Conservation (phyloP, 768 basidiomycete genomes). For the Tylopilus cervinicoccineus region DNA sequence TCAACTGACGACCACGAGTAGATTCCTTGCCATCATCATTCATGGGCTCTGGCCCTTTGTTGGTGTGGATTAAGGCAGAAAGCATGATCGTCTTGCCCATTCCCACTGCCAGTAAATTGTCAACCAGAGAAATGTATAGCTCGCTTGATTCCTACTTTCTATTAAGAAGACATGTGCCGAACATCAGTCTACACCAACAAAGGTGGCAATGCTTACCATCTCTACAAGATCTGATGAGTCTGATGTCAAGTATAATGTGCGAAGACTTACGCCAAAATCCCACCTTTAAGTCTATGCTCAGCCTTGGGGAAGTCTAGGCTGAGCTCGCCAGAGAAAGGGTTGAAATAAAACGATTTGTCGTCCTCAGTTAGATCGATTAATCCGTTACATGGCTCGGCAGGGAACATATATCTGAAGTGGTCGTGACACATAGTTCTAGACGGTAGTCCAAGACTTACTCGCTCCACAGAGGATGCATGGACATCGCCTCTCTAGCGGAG, state of each 20-base stretch:
- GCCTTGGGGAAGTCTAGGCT: slow-evolving; percentile 81
- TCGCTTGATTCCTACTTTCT: slow-evolving; percentile 46
- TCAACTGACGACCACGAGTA: slow-evolving; percentile 52
- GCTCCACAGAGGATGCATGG: slow-evolving; percentile 94
- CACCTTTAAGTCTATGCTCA: slow-evolving; percentile 73
- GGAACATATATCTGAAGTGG: slow-evolving; percentile 65
- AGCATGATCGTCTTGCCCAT: slow-evolving; percentile 96
- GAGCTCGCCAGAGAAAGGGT: slow-evolving; percentile 87
- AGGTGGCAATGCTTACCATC: slow-evolving; percentile 29
- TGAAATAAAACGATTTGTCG: slow-evolving; percentile 82
- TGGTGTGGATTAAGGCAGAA: slow-evolving; percentile 83
- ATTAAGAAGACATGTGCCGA: not conserved
- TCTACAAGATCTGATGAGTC: slow-evolving; percentile 20
- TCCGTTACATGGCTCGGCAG: slow-evolving; percentile 50
- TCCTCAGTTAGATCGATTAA: slow-evolving; percentile 79
- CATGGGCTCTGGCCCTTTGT: slow-evolving; percentile 45
- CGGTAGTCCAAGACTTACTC: slow-evolving; percentile 49
- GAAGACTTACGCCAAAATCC: slow-evolving; percentile 78
- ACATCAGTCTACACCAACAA: slow-evolving; percentile 2
- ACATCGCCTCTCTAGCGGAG: slow-evolving; percentile 62
- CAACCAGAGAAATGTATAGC: slow-evolving; percentile 1
- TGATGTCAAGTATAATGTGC: not conserved
- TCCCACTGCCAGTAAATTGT: slow-evolving; percentile 59
- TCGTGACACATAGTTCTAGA: not conserved
- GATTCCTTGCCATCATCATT: slow-evolving; percentile 25